Base-by-base conservation (phyloP, 2,329 filamentous ascomycete species). In the Zymoseptoria pseudotritici region DNA sequence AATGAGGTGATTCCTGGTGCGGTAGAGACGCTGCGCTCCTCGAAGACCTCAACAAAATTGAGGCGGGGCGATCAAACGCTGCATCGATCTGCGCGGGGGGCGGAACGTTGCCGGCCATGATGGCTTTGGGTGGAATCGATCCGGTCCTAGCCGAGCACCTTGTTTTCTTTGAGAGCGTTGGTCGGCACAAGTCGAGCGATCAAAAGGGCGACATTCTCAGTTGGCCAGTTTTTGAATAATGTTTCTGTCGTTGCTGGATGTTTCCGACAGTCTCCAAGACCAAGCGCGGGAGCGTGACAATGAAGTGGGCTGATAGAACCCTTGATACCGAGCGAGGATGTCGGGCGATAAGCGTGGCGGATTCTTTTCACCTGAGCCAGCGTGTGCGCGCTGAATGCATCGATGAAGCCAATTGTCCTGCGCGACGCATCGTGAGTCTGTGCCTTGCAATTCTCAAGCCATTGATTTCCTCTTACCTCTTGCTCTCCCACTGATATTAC, bases 1-100 rank as follows among this genome's bases (percentile, higher is more conserved):
- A 56, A 50, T 60, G 65, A 50, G 63, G 60, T 49, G 53, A 46
- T 19, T 65, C 63, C 13, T 60, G 58, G 17, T 60, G 58, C 50
- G 56, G 59, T 7, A 59, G 42, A 20, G 55, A 56, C 6, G 29
- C 22, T n/a, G n/a, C 52, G 29, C 20, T 26, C 10, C 19, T 50
- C 53, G 21, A 58, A 50, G 46, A 54, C 55, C 21, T 60, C 63
- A 36, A 42, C 58, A 20, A 49, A 53, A 46, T 4, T n/a, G 22
- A 55, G 63, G 52, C 22, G 52, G 52, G 29, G 20, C 20, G 22
- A 11, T 53, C 52, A 13, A 53, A 29, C 20, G n/a, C n/a, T 19
- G 52, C 20, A 29, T 53, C 17, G 52, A 22, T 9, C 13, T 53
- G 20, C 52, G 29, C 36, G 36, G 13, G 36, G 36, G 52, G 22